Conservation (phyloP, 305 asterid species). For the Fraxinus velutina region DNA sequence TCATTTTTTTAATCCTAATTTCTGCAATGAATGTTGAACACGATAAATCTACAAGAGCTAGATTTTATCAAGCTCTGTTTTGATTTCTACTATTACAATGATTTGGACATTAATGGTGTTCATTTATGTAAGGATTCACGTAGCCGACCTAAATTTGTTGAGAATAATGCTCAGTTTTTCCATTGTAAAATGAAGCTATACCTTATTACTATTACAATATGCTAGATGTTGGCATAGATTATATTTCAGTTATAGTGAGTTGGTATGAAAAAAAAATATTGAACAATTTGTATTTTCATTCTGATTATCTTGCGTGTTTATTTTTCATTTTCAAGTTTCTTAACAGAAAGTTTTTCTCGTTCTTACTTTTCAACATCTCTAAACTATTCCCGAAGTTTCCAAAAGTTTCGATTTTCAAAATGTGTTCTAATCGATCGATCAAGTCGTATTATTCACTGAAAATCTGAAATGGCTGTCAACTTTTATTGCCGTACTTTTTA, state of each 20-base stretch:
- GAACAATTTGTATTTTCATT: background rate
- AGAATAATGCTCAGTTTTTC: background rate
- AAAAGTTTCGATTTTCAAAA: background rate
- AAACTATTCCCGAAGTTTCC: background rate
- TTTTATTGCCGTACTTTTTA: background rate
- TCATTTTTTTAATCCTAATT: background rate
- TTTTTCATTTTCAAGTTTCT: background rate
- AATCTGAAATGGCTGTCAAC: background rate
- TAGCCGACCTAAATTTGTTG: background rate
- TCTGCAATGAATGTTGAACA: conserved; percentile 10
- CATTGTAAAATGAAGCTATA: background rate
- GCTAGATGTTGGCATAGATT: background rate
- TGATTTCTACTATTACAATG: background rate
- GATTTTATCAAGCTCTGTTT: conserved; percentile 10
- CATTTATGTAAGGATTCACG: background rate
- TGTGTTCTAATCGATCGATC: background rate
- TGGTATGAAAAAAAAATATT: background rate
- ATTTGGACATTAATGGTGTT: background rate
- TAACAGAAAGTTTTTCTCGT: background rate
- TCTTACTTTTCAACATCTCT: background rate
- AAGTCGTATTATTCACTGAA: background rate
- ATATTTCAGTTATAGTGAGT: background rate
- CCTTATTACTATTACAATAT: background rate
- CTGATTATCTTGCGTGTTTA: background rate
- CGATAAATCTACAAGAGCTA: conserved; percentile 13